Conservation (phyloP, 257 asterid species). For the Linderniella brevidens region DNA sequence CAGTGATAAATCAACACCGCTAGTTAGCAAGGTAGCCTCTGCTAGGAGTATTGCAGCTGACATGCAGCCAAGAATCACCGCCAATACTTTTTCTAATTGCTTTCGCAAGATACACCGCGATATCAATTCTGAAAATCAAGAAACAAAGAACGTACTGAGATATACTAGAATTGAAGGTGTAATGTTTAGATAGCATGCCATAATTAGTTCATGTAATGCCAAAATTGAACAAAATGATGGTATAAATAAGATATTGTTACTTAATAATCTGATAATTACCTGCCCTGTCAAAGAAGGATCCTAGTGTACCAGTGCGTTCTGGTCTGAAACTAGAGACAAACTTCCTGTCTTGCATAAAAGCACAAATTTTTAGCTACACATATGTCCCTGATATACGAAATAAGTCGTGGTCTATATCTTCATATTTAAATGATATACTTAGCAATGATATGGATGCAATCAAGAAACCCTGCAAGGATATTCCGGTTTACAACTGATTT, state of each 20-base stretch:
- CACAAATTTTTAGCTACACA: background rate
- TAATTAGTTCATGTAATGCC: slow-evolving; percentile 1
- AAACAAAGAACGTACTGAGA: slow-evolving; percentile 8
- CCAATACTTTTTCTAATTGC: slow-evolving; percentile 55
- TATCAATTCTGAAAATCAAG: slow-evolving; percentile 46
- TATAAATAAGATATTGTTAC: background rate
- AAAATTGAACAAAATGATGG: slow-evolving; percentile 5
- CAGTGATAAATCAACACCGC: slow-evolving; percentile 91
- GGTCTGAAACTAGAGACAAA: slow-evolving; percentile 76
- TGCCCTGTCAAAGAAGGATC: slow-evolving; percentile 53
- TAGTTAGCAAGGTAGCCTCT: slow-evolving; percentile 88
- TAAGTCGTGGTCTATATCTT: slow-evolving; percentile 8
- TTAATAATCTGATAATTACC: slow-evolving; percentile 27
- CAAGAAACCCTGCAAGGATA: slow-evolving; percentile 4
- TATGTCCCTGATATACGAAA: background rate
- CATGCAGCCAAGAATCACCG: slow-evolving; percentile 86
- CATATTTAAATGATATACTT: background rate
- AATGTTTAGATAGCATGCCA: background rate
- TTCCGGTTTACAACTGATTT: background rate
- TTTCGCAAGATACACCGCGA: slow-evolving; percentile 83
- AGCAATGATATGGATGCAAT: slow-evolving; percentile 1
- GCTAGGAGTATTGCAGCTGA: slow-evolving; percentile 87
- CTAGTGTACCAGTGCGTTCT: slow-evolving; percentile 55
- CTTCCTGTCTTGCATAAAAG: slow-evolving; percentile 48
- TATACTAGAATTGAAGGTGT: slow-evolving; percentile 3